Evolutionary conservation across 2,329 filamentous ascomycete species (phyloP).

Genomic region (Cladosporium oxysporum): DNA sequence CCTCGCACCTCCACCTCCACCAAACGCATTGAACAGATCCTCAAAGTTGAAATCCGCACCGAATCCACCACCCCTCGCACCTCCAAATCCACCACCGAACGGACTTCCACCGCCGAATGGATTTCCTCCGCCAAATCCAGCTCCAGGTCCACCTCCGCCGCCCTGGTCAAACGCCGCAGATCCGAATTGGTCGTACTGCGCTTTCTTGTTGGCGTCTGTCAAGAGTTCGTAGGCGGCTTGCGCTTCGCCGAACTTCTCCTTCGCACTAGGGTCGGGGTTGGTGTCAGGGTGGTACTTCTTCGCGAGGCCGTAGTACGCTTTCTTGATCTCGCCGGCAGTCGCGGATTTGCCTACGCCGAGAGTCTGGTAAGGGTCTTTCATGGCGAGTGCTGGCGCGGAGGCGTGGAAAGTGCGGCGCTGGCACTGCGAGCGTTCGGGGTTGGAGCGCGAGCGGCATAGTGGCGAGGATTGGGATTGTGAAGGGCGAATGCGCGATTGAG

Average conservation of each 20-base stretch:
- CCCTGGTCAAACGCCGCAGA: conserved; percentile 69
- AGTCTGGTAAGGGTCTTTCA: conserved; percentile 80
- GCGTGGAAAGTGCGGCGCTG: conserved; percentile 56
- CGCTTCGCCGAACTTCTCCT: conserved; percentile 91
- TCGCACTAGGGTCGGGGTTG: conserved; percentile 91
- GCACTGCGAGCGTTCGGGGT: conserved; percentile 31
- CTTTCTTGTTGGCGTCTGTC: conserved; percentile 88
- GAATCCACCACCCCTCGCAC: conserved; percentile 60
- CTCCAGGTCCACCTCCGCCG: conserved; percentile 61
- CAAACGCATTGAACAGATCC: conserved; percentile 88
- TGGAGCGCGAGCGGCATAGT: conserved; percentile 24
- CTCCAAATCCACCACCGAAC: conserved; percentile 47
- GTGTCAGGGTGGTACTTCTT: conserved; percentile 99
- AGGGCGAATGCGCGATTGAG: conserved; percentile 21
- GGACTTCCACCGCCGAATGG: conserved; percentile 64
- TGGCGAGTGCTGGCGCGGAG: conserved; percentile 52
- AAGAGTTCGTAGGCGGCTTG: conserved; percentile 93
- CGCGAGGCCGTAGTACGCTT: conserved; percentile 94
- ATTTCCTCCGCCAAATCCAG: conserved; percentile 62
- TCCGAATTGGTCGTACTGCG: conserved; percentile 89
- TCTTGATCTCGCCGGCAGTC: conserved; percentile 89
- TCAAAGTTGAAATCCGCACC: conserved; percentile 90
- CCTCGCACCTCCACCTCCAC: conserved; percentile 57
- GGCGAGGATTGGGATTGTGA: conserved; percentile 21
- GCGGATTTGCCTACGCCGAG: conserved; percentile 82